phyloP scores from a whole-genome alignment of 2,329 filamentous ascomycete genomes.

The Aspergillus latus region DNA sequence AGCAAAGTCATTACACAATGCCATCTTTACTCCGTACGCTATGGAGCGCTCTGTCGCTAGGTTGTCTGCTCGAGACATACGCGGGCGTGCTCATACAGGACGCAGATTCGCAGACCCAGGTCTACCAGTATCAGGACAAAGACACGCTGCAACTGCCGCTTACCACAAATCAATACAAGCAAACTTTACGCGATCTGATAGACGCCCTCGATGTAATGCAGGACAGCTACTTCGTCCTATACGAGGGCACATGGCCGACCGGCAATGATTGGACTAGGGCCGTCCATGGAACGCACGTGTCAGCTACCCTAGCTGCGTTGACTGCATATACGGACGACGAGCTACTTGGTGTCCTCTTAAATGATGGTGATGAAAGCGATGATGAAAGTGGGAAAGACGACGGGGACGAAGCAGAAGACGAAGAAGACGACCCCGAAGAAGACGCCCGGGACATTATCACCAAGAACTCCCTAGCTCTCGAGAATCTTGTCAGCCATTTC shows the following conservation, averaged over 20 bases:
- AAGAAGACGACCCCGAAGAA: not conserved
- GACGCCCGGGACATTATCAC: conserved; percentile 4
- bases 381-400: too few relatives aligned
- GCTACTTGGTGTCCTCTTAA: conserved; percentile 33
- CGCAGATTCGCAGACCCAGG: conserved; percentile 16
- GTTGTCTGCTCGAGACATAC: conserved; percentile 25
- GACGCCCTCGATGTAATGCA: conserved; percentile 74
- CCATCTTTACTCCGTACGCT: conserved; percentile 16
- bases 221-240: conserved; percentile 70
- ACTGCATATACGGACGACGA: conserved; percentile 55
- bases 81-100: conserved; percentile 35
- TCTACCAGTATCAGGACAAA: conserved; percentile 7
- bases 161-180: conserved; percentile 15
- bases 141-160: conserved; percentile 16
- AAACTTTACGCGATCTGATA: conserved; percentile 49
- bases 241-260: conserved; percentile 77
- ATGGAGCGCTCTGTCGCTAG: conserved; percentile 25
- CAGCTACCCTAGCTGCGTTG: conserved; percentile 70
- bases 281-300: conserved; percentile 76
- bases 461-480: conserved; percentile 50
- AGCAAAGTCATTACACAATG: conserved; percentile 5
- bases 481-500: conserved; percentile 80
- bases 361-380: not conserved
- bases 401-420: not conserved
- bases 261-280: conserved; percentile 94